A percentile compares a stretch with the other conserved stretches of the same genome.
Evolutionary conservation across 2,329 filamentous ascomycete species (phyloP).

Genomic region (Alternaria postmessia): DNA sequence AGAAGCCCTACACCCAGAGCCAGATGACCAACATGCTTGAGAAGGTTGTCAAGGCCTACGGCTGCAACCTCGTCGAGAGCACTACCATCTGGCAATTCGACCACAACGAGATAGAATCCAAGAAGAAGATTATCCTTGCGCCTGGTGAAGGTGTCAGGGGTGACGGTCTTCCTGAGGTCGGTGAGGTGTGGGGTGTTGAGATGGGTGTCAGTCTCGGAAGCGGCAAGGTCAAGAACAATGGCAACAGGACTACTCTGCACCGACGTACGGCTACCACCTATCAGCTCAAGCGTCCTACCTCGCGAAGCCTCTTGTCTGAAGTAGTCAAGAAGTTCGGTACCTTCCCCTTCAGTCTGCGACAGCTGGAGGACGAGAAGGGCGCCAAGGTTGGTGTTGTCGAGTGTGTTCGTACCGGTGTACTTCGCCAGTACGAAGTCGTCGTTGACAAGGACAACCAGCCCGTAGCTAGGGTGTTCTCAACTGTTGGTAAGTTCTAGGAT

Average conservation of each 20-base stretch:
- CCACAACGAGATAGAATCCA: conserved; percentile 95
- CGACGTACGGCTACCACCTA: conserved; percentile 92
- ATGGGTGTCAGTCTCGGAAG: conserved; percentile 88
- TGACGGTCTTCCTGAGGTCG: conserved; percentile 85
- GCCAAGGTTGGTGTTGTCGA: conserved; percentile 96
- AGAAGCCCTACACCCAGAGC: conserved; percentile 83
- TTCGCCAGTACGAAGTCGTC: conserved; percentile 95
- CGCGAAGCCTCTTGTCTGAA: conserved; percentile 90
- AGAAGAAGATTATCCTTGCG: conserved; percentile 96
- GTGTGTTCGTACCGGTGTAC: conserved; percentile 89
- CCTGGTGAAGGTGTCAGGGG: conserved; percentile 88
- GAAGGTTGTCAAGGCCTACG: conserved; percentile 90
- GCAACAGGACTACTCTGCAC: conserved; percentile 87
- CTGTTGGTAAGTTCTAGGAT: conserved; percentile 86
- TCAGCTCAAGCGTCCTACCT: conserved; percentile 91
- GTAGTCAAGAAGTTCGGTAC: conserved; percentile 96
- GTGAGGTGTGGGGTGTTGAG: conserved; percentile 98
- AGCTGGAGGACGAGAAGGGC: conserved; percentile 94
- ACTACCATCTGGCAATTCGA: conserved; percentile 98
- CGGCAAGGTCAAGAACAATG: conserved; percentile 93
- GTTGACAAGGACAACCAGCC: conserved; percentile 89
- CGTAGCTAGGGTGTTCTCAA: conserved; percentile 88
- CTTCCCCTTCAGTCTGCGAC: conserved; percentile 97
- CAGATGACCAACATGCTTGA: conserved; percentile 89
- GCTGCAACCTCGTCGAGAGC: conserved; percentile 93